Evolutionary conservation across 192 early-diverging fungal species (phyloP).

Genomic region (Coemansia erecta): DNA sequence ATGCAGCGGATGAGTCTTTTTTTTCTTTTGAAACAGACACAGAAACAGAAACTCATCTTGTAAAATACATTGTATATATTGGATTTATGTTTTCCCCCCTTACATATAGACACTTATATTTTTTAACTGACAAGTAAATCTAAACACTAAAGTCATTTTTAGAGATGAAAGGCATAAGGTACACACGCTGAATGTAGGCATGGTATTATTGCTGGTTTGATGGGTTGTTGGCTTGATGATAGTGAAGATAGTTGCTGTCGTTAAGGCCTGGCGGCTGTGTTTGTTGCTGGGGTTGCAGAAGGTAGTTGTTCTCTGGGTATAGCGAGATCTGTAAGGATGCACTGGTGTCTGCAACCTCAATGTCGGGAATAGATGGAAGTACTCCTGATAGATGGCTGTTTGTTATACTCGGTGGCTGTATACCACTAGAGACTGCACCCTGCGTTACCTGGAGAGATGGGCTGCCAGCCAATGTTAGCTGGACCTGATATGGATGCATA

Average conservation of each 20-base stretch:
- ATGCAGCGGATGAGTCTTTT: background rate
- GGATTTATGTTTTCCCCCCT: background rate
- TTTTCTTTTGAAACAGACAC: background rate
- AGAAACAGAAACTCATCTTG: background rate
- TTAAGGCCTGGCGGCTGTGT: too few species aligned
- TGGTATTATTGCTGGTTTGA: conserved; percentile 7
- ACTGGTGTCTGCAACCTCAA: conserved; percentile 17
- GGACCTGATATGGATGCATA: too few species aligned
- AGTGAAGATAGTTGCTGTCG: too few species aligned
- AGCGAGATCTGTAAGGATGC: too few species aligned
- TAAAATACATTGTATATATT: conserved; percentile 1
- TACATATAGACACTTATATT: background rate
- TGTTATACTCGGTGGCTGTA: conserved; percentile 1
- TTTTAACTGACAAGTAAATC: background rate
- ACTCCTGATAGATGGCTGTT: conserved; percentile 3
- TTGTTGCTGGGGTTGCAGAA: too few species aligned
- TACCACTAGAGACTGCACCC: background rate
- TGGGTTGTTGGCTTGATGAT: too few species aligned
- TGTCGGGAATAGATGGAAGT: conserved; percentile 22
- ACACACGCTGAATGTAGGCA: background rate
- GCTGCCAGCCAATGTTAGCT: too few species aligned
- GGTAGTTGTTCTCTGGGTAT: too few species aligned
- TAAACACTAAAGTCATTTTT: background rate
- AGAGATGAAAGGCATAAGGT: background rate
- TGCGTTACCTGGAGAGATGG: background rate